Evolutionary conservation across 2,329 filamentous ascomycete species (phyloP), one percentile per base, ranked within the genome.

Genomic region (Pseudogymnoascus verrucosus): DNA sequence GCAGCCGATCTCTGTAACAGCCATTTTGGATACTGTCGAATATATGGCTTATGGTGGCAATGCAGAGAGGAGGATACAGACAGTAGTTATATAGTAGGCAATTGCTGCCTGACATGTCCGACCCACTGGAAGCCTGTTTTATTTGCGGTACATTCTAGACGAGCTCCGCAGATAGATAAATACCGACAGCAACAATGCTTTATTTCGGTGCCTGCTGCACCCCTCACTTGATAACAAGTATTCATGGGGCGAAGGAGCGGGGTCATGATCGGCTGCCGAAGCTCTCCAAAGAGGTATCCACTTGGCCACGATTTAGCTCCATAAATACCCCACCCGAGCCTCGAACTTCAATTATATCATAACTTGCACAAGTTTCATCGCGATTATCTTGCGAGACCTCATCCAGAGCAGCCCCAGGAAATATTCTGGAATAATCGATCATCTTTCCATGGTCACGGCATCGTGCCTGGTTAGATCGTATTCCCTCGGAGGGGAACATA

Each of bases 1-100:
- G 36, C 61, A 63, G 11, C 69, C 66, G 11, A 70, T 36, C 34
- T 72, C 70, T 26, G 67, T 69, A 37, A 72, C 28, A 1, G 21
- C 14, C 64, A 65, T 65, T 60, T 23, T 62, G 21, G 37, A 61
- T 28, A 23, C 57, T 64, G 36, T 60, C n/a, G 16, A 39, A 12
- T 61, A 11, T 51, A 14, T 42, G 16, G 21, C 19, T 16, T 61
- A 16, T 19, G 5, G n/a, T 7, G 4, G 34, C 12, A 34, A 34
- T 19, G n/a, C 6, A 11, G 14, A 8, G 26, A 19, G 12, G 3
- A 4, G 5, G 12, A 23, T 23, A 6, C 5, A 11, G 12, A 19
- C 10, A 10, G 28, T 31, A 31, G 6, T 16, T 28, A 28, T 44
- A 44, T 28, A 16, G 19, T 12, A 7, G 5, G 11, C 8, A 34